Evolutionary conservation across 352 stramenopile species (phyloP).

Genomic region (Phytopythium aichiense): DNA sequence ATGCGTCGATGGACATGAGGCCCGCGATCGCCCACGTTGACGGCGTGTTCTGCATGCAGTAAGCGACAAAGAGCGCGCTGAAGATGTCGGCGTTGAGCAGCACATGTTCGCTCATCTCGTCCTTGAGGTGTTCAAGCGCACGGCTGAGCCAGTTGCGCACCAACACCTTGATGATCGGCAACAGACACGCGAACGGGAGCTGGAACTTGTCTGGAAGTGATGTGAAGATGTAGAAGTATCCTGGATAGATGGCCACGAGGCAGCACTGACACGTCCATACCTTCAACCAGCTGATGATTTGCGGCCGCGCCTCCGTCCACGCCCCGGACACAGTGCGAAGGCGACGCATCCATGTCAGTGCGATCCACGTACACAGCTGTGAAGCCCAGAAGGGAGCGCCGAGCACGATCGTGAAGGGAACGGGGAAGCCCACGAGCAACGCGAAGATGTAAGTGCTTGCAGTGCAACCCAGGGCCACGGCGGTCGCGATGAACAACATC

Average conservation of each 20-base stretch:
- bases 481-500: conserved; percentile 3
- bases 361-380: conserved; percentile 4
- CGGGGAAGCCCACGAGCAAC: conserved; percentile 9
- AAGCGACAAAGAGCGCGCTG: conserved; percentile 21
- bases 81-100: conserved; percentile 22
- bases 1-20: conserved; percentile 27
- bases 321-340: conserved; percentile 8
- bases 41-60: conserved; percentile 22
- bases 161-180: conserved; percentile 21
- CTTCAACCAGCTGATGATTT: conserved; percentile 15
- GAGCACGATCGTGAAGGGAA: conserved; percentile 15
- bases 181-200: conserved; percentile 12
- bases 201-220: conserved; percentile 8
- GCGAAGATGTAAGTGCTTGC: conserved; percentile 3
- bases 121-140: conserved; percentile 15
- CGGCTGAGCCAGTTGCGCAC: conserved; percentile 17
- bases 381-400: conserved; percentile 10
- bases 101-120: conserved; percentile 20
- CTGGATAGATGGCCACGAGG: conserved; percentile 15
- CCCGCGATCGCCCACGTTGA: conserved; percentile 13
- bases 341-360: conserved; percentile 4
- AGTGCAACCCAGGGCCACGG: neutral
- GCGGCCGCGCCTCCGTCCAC: conserved; percentile 1
- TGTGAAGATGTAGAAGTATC: conserved; percentile 24
- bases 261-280: conserved; percentile 17